Base-by-base conservation (phyloP, 495 filamentous ascomycete genomes). In the Staphylotrichum longicolle region DNA sequence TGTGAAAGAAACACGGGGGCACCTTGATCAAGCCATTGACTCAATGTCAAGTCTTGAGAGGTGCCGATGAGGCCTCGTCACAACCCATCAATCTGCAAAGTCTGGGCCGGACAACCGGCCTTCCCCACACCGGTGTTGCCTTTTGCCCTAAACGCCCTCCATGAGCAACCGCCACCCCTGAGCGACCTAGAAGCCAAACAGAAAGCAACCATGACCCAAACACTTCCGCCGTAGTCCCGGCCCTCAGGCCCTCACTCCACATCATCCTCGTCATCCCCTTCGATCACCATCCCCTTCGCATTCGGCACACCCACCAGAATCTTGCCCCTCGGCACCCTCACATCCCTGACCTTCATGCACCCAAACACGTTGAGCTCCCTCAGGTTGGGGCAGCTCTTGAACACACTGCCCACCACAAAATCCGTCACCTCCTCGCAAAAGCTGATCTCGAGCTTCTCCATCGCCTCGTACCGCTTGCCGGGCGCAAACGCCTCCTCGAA, bases 361-460 rank as follows among this genome's bases (percentile, higher is more conserved):
- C 88, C 90, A 75, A 95, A 96, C 5, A 91, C 89, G 45, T 88
- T 86, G 50, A 95, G 65, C 68, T 85, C 85, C 69, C 84, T 83
- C 40, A 97, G 64, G 4, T 79, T 79, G 5, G 91, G 91, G 65
- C 91, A 96, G 68, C 81, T 80, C 48, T 79, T 77, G 72, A 96
- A 91, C 53, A 96, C 91, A 15, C 78, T 82, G 3, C 85, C 84
- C 0, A 91, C 81, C 15, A 95, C 78, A 30, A 83, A 83, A 63
- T 92, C 90, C 61, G 93, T 88, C 6, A 93, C 85, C 27, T 77
- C 76, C 10, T 85, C 84, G 64, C 87, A 86, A 72, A 96, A 96
- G 62, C 86, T 87, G 52, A 96, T 77, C 67, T 97, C 88, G 40
- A 96, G 75, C 58, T 87, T 82, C 50, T 72, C 72, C 44, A 97